These are phyloP conservation scores for Lichtheimia ornata DNA, from an alignment of 371 early-diverging fungal species.

Conservation along the genomic window DNA sequence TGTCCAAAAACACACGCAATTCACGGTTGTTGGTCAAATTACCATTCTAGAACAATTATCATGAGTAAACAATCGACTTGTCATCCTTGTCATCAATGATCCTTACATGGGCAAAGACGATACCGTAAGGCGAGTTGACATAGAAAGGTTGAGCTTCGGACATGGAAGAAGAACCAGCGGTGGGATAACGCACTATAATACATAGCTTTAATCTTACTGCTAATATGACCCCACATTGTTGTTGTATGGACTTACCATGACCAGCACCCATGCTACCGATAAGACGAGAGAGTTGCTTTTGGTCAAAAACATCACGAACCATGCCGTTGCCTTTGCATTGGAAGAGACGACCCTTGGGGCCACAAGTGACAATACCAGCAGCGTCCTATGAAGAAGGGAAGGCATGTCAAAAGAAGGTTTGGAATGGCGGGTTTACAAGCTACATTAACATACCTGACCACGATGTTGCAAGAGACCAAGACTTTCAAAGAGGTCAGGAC, in stretches of 20 bases:
- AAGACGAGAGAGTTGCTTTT: slow-evolving; percentile 72
- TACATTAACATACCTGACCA: slow-evolving; percentile 80
- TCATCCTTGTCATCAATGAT: background rate
- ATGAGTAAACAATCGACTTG: background rate
- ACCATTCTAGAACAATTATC: slow-evolving; percentile 73
- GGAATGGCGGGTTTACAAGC: no score
- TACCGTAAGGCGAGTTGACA: slow-evolving; percentile 97
- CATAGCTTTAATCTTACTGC: background rate
- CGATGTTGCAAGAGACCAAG: slow-evolving; percentile 95
- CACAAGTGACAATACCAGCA: slow-evolving; percentile 98
- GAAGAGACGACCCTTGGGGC: slow-evolving; percentile 90
- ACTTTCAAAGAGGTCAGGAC: slow-evolving; percentile 88
- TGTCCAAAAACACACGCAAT: slow-evolving; percentile 83
- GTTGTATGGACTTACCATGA: slow-evolving; percentile 75
- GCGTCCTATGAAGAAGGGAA: slow-evolving; percentile 76
- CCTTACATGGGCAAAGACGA: slow-evolving; percentile 92
- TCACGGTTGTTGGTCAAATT: slow-evolving; percentile 94
- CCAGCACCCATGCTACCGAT: slow-evolving; percentile 91
- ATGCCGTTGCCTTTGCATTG: slow-evolving; percentile 98
- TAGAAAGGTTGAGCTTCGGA: slow-evolving; percentile 99
- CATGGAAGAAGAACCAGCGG: slow-evolving; percentile 90
- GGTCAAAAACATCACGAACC: slow-evolving; percentile 94
- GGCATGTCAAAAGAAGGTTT: no score
- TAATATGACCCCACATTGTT: no score
- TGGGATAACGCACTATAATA: slow-evolving; percentile 90